A percentile compares a stretch with the other conserved stretches of the same genome.
Conservation (phyloP, 345 rosid genomes). For the Gossypium herbaceum region DNA sequence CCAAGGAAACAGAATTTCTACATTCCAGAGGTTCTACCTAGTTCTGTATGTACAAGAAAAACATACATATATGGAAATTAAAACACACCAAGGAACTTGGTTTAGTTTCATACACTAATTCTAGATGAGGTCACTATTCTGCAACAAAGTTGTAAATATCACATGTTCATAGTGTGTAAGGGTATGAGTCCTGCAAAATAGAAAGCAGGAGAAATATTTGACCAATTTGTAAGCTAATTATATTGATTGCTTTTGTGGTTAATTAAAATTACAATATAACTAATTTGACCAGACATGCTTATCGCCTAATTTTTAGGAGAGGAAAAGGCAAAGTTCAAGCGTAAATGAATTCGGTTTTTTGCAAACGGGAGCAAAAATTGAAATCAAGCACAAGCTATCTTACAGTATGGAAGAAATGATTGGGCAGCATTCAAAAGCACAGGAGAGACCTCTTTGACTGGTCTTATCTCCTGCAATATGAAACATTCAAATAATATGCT, state of each 20-base stretch:
- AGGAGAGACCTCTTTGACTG: conserved; percentile 86
- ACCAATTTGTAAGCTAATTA: not conserved
- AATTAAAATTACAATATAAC: not conserved
- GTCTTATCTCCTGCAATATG: conserved; percentile 62
- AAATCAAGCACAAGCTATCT: conserved; percentile 31
- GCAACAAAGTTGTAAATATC: not conserved
- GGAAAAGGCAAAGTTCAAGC: not conserved
- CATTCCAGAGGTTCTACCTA: not conserved
- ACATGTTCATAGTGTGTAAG: not conserved
- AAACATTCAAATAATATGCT: conserved; percentile 11
- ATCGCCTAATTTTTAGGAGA: not conserved
- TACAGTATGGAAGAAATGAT: conserved; percentile 84
- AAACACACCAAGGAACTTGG: not conserved
- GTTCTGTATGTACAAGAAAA: not conserved
- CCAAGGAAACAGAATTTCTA: not conserved
- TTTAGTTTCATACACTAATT: not conserved
- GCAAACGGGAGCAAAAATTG: not conserved
- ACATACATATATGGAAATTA: not conserved
- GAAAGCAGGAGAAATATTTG: not conserved
- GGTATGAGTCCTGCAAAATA: not conserved
- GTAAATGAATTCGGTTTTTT: not conserved
- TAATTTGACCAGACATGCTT: not conserved
- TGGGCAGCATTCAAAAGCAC: conserved; percentile 67
- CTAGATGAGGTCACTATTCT: not conserved
- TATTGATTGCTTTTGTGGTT: not conserved